Evolutionary conservation across 2,329 filamentous ascomycete species (phyloP), one percentile per base, ranked within the genome.

Genomic region (Akanthomyces dipterigenus): DNA sequence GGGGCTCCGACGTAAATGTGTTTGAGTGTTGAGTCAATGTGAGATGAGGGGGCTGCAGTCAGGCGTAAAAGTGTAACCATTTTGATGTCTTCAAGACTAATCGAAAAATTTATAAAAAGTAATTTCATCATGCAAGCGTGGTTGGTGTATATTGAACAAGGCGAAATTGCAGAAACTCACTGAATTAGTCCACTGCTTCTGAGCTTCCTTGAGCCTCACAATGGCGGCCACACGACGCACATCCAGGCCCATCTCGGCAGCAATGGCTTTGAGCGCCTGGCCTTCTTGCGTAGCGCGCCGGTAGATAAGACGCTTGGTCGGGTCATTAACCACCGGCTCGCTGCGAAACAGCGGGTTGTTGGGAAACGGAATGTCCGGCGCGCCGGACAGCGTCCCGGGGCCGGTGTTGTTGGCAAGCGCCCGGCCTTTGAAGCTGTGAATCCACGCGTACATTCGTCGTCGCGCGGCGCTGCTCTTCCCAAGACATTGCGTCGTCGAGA

Each of bases 41-140:
- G 58, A n/a, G 64, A 61, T 54, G 51, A 59, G 16, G 31, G 31
- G 18, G 55, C 62, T 60, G 63, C 63, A 60, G 36, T 49, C 70
- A 71, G 68, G 60, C 64, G 64, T 67, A 67, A 69, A 72, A 67
- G 82, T 88, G 81, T 93, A 93, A 97, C 90, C 91, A 95, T 87
- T 81, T 86, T 74, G 60, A 63, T 87, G 93, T 98, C 93, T 96
- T 97, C 82, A 96, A 96, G 93, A 98, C 93, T 97, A 96, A 98
- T 97, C 93, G 93, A 89, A 88, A 34, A 88, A 87, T 85, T 83
- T 82, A 85, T 77, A 80, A 83, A 90, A 77, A 73, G 71, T 68
- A 70, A 73, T 84, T 69, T 76, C 83, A 86, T 86, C 83, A 85
- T 75, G 57, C 60, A 56, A 61, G 50, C 59, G 26, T 5, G n/a